Conservation (phyloP, 2,329 filamentous ascomycete species). For the Rhytidhysteron rufulum region DNA sequence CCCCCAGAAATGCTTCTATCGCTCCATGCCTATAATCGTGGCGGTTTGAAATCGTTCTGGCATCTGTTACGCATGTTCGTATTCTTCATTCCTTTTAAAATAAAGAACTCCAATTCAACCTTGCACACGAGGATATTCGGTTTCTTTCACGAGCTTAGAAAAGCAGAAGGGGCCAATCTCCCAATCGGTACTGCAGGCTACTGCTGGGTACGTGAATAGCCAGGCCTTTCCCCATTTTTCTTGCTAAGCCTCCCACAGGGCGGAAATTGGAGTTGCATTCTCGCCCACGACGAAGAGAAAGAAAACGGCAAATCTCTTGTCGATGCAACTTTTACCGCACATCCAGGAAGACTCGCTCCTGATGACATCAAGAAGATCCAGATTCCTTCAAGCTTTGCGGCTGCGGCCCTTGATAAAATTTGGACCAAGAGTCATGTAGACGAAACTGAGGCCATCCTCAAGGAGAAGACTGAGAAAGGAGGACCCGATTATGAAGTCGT, state of each 20-base stretch:
- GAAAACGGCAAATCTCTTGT: constrained; percentile 24
- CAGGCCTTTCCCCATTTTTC: neutral
- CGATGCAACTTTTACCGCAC: constrained; percentile 32
- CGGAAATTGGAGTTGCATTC: constrained; percentile 28
- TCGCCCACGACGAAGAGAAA: constrained; percentile 26
- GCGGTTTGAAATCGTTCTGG: constrained; percentile 3
- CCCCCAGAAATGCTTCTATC: constrained; percentile 5
- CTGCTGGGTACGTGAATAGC: constrained; percentile 24
- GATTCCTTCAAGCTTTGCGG: constrained; percentile 32
- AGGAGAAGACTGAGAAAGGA: constrained; percentile 25
- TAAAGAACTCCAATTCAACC: neutral
- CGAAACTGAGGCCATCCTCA: constrained; percentile 27
- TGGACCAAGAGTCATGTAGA: constrained; percentile 25
- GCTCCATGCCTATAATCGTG: constrained; percentile 1
- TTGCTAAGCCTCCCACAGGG: constrained; percentile 12
- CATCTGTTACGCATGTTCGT: constrained; percentile 4
- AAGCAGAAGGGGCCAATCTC: constrained; percentile 3
- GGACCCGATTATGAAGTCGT: constrained; percentile 28
- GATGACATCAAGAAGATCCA: constrained; percentile 29
- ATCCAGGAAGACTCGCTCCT: constrained; percentile 30
- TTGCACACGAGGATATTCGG: constrained; percentile 4
- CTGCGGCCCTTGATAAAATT: constrained; percentile 22
- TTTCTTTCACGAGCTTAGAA: constrained; percentile 6
- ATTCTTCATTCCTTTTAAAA: constrained; percentile 4
- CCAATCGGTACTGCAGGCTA: constrained; percentile 32